phyloP scores from a whole-genome alignment of 2,329 filamentous ascomycete species.

The Huntiella omanensis region DNA sequence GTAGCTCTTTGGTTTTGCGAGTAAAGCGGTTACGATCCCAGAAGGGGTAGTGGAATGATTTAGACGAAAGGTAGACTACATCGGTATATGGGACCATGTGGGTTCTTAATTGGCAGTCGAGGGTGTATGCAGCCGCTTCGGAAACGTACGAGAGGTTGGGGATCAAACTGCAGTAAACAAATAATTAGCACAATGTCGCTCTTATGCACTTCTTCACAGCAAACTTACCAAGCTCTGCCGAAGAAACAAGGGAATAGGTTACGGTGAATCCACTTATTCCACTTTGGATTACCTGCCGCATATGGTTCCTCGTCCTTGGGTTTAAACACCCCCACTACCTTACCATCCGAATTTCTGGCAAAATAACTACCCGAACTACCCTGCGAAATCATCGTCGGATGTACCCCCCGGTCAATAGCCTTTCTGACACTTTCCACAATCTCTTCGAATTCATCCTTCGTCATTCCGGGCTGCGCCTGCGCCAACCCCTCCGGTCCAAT shows the following conservation, averaged over 20 bases:
- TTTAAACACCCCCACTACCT: conserved; percentile 95
- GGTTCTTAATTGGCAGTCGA: conserved; percentile 77
- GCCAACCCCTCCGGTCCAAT: conserved; percentile 58
- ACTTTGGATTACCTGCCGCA: conserved; percentile 90
- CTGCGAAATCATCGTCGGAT: conserved; percentile 91
- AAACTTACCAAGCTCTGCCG: conserved; percentile 58
- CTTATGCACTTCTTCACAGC: conserved; percentile 1
- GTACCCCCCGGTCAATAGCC: conserved; percentile 77
- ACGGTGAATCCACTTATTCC: conserved; percentile 98
- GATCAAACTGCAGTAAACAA: conserved; percentile 44
- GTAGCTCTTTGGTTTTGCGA: conserved; percentile 68
- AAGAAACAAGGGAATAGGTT: conserved; percentile 97
- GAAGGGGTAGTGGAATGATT: conserved; percentile 95
- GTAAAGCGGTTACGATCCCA: conserved; percentile 85
- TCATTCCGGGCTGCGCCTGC: conserved; percentile 45
- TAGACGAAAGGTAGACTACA: conserved; percentile 82
- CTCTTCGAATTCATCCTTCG: conserved; percentile 64
- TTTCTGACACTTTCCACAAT: conserved; percentile 77
- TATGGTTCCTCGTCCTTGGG: conserved; percentile 98
- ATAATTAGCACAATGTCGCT: background rate
- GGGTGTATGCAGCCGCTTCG: conserved; percentile 88
- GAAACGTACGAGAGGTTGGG: conserved; percentile 96
- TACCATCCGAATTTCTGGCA: conserved; percentile 75
- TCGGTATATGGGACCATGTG: conserved; percentile 93
- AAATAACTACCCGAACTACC: conserved; percentile 98